phyloP scores from a whole-genome alignment of 2,329 filamentous ascomycete genomes.

The Colletotrichum sp. region DNA sequence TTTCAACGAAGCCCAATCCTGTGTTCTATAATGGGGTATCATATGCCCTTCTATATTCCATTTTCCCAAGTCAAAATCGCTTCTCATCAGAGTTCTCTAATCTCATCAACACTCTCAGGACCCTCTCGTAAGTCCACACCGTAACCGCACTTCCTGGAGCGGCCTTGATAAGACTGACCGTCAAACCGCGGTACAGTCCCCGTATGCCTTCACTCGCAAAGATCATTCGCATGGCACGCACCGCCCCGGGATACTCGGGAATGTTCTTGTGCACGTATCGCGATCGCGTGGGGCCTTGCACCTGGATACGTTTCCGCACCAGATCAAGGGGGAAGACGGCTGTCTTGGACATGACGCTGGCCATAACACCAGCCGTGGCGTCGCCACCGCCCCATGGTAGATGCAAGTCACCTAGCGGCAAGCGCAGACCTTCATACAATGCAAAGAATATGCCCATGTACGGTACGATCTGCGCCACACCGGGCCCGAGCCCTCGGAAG shows the following conservation, averaged over 20 bases:
- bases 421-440: slow-evolving; percentile 78
- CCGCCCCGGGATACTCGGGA: slow-evolving; percentile 76
- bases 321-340: slow-evolving; percentile 92
- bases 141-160: slow-evolving; percentile 92
- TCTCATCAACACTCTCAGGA: slow-evolving; percentile 63
- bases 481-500: slow-evolving; percentile 85
- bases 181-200: slow-evolving; percentile 86
- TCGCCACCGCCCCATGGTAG: slow-evolving; percentile 80
- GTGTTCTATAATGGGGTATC: not conserved
- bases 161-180: slow-evolving; percentile 89
- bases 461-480: slow-evolving; percentile 85
- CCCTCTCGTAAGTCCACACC: slow-evolving; percentile 92
- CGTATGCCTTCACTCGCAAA: slow-evolving; percentile 74
- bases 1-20: not conserved
- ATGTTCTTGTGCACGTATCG: slow-evolving; percentile 88
- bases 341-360: slow-evolving; percentile 84
- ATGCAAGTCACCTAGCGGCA: slow-evolving; percentile 58
- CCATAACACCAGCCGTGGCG: slow-evolving; percentile 80
- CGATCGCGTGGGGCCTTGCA: slow-evolving; percentile 85
- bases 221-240: slow-evolving; percentile 71
- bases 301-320: slow-evolving; percentile 90
- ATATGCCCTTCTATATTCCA: slow-evolving; percentile 21
- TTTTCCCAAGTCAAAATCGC: not conserved
- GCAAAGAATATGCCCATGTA: slow-evolving; percentile 98
- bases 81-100: slow-evolving; percentile 30